Evolutionary conservation across 768 basidiomycete species (phyloP).

Genomic region (Mycena vitilis): DNA sequence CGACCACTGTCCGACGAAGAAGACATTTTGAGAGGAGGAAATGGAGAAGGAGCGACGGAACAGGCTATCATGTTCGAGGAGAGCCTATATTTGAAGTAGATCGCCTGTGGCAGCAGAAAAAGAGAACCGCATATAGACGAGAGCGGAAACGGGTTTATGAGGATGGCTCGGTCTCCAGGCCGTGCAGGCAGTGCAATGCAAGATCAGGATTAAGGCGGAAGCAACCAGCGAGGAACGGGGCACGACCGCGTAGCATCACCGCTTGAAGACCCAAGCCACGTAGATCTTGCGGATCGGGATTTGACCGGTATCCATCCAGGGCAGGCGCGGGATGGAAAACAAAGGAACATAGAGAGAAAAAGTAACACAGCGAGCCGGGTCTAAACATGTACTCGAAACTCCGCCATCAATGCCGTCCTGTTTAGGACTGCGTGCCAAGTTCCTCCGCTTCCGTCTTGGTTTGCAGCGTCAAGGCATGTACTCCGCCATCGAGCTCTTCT

Average conservation of each 20-base stretch:
- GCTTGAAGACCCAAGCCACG: background rate
- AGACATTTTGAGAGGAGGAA: slow-evolving; percentile 33
- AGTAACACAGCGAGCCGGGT: background rate
- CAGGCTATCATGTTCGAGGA: slow-evolving; percentile 20
- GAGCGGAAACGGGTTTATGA: slow-evolving; percentile 27
- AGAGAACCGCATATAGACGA: slow-evolving; percentile 21
- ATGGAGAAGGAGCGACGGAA: slow-evolving; percentile 28
- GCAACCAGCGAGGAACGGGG: slow-evolving; percentile 28
- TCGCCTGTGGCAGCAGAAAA: slow-evolving; percentile 11
- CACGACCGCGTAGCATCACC: slow-evolving; percentile 27
- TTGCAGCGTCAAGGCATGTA: slow-evolving; percentile 83
- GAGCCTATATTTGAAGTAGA: slow-evolving; percentile 30
- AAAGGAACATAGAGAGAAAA: background rate
- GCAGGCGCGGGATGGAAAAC: background rate
- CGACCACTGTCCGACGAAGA: slow-evolving; percentile 36
- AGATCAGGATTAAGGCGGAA: slow-evolving; percentile 34
- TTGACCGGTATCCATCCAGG: slow-evolving; percentile 23
- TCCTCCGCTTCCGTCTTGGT: slow-evolving; percentile 75
- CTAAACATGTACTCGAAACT: slow-evolving; percentile 13
- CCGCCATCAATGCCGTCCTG: background rate
- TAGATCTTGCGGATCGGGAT: slow-evolving; percentile 23
- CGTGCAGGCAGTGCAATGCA: slow-evolving; percentile 30
- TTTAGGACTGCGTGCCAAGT: slow-evolving; percentile 9
- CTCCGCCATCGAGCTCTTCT: slow-evolving; percentile 75
- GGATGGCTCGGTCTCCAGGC: slow-evolving; percentile 26